A percentile compares a stretch with the other conserved stretches of the same genome.
phyloP scores from a whole-genome alignment of 2,329 filamentous ascomycete species.

The Penicillium sclerotiorum region DNA sequence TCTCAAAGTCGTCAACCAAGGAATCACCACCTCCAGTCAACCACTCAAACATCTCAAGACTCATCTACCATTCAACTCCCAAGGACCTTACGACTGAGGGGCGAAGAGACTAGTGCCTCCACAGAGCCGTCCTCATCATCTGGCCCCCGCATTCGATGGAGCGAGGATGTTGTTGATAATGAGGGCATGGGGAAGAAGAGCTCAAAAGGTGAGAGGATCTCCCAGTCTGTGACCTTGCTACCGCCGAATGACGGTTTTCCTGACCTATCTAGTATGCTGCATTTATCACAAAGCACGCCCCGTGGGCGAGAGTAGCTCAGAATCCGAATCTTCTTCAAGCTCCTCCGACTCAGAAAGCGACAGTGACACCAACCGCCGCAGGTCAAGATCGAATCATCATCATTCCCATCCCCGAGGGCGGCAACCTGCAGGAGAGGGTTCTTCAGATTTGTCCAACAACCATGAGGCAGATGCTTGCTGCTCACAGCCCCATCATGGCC shows the following conservation, averaged over 20 bases:
- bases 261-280: constrained; percentile 74
- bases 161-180: constrained; percentile 90
- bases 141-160: constrained; percentile 79
- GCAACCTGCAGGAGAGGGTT: constrained; percentile 15
- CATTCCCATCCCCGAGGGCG: constrained; percentile 26
- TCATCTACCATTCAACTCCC: constrained; percentile 27
- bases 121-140: constrained; percentile 35
- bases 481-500: constrained; percentile 13
- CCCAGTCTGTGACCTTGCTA: not conserved
- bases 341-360: constrained; percentile 55
- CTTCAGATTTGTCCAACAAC: constrained; percentile 21
- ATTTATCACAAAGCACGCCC: constrained; percentile 89
- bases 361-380: constrained; percentile 33
- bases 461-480: constrained; percentile 23
- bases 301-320: constrained; percentile 77
- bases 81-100: constrained; percentile 35
- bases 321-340: constrained; percentile 54
- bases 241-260: not conserved
- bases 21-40: constrained; percentile 32
- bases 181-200: constrained; percentile 92
- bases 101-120: constrained; percentile 21
- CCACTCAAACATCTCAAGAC: constrained; percentile 24
- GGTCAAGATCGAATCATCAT: constrained; percentile 4
- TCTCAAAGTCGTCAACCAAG: constrained; percentile 43
- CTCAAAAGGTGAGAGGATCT: constrained; percentile 71